phyloP scores from a whole-genome alignment of 768 basidiomycete genomes.

The Russula abietina region DNA sequence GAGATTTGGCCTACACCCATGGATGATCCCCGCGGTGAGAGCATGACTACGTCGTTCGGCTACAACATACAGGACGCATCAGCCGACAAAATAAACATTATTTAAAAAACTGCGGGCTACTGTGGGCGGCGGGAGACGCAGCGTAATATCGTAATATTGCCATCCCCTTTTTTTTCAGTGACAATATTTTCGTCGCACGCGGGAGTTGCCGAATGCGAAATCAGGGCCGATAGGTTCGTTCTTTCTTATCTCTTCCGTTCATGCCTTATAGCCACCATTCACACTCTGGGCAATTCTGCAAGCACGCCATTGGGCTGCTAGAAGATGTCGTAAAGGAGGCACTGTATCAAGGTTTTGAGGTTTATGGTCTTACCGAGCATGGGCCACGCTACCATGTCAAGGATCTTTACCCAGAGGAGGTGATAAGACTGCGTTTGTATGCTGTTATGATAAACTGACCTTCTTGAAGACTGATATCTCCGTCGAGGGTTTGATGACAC shows the following conservation, averaged over 20 bases:
- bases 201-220: not conserved
- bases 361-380: constrained; percentile 90
- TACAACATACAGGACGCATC: not conserved
- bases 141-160: no score
- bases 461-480: constrained; percentile 48
- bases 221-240: not conserved
- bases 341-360: constrained; percentile 66
- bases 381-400: constrained; percentile 75
- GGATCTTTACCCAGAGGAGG: constrained; percentile 97
- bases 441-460: not conserved
- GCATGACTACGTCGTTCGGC: not conserved
- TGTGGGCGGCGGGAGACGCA: not conserved
- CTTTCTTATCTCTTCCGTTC: not conserved
- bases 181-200: not conserved
- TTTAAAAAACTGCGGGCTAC: not conserved
- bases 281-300: constrained; percentile 92
- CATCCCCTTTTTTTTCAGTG: no score
- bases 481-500: constrained; percentile 45
- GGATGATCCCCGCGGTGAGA: not conserved
- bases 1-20: not conserved
- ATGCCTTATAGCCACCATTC: constrained; percentile 82
- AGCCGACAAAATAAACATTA: not conserved
- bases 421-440: constrained; percentile 33
- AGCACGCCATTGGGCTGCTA: constrained; percentile 75
- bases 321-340: constrained; percentile 81